A percentile compares a stretch with the other conserved stretches of the same genome.
These are phyloP conservation scores for Fraxinus albicans DNA, from an alignment of 305 asterid species.

Conservation along the genomic window DNA sequence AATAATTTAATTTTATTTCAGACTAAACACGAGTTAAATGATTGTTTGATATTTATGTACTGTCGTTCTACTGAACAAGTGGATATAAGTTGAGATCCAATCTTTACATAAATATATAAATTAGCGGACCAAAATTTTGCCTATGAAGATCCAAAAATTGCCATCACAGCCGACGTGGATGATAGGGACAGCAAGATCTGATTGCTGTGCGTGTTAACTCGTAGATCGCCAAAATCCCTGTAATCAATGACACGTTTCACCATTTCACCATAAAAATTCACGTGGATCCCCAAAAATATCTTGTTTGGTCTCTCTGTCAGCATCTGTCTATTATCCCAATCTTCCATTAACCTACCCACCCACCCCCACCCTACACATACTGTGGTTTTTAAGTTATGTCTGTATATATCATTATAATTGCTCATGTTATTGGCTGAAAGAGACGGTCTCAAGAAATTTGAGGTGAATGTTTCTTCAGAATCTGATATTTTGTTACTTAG, in stretches of 20 bases:
- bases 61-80: background rate
- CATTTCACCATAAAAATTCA: background rate
- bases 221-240: background rate
- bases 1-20: too few species aligned
- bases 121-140: background rate
- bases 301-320: background rate
- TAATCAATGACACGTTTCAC: background rate
- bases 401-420: background rate
- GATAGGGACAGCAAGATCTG: conserved; percentile 12
- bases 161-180: conserved; percentile 33
- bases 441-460: conserved; percentile 5
- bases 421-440: conserved; percentile 9
- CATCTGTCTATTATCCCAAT: background rate
- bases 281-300: background rate
- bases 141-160: background rate
- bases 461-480: conserved; percentile 8
- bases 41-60: background rate
- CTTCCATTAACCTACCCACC: background rate
- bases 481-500: conserved; percentile 18
- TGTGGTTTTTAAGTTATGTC: background rate
- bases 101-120: background rate
- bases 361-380: background rate
- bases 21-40: background rate
- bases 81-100: background rate
- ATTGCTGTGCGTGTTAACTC: background rate